Percentiles rank a stretch among this genome's conserved stretches.
Conservation (phyloP, 805 yeast species). For the Jamesozyma jinghongensis region DNA sequence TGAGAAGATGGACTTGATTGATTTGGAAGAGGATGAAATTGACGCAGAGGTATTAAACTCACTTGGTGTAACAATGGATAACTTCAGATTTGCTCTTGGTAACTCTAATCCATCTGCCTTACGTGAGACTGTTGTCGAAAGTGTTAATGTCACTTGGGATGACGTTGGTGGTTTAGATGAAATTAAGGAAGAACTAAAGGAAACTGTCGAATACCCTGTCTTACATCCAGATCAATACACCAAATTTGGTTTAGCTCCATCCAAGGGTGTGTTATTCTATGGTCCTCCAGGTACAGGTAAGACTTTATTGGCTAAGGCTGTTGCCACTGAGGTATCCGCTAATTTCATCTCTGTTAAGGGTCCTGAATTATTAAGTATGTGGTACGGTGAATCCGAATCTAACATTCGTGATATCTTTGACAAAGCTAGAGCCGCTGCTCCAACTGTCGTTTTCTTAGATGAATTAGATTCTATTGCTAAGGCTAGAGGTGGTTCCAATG, state of each 20-base stretch:
- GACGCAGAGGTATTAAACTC: conserved; percentile 96
- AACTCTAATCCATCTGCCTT: conserved; percentile 97
- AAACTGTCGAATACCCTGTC: conserved; percentile 98
- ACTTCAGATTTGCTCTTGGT: conserved; percentile 95
- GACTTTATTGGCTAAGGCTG: conserved; percentile 95
- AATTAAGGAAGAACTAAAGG: conserved; percentile 94
- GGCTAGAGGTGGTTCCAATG: conserved; percentile 92
- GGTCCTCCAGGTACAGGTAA: conserved; percentile 99
- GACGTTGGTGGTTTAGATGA: conserved; percentile 98
- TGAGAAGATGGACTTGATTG: conserved; percentile 95
- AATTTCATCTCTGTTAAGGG: conserved; percentile 79
- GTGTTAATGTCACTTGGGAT: conserved; percentile 98
- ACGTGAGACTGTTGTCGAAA: conserved; percentile 98
- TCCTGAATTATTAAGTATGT: conserved; percentile 70
- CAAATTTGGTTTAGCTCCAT: conserved; percentile 95
- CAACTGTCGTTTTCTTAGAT: conserved; percentile 96
- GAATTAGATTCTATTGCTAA: conserved; percentile 97
- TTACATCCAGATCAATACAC: conserved; percentile 98
- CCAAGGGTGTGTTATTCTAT: conserved; percentile 96
- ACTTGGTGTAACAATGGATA: conserved; percentile 97
- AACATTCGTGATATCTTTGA: conserved; percentile 96
- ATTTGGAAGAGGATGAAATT: conserved; percentile 46
- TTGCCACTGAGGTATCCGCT: conserved; percentile 98
- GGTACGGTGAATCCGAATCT: conserved; percentile 98
- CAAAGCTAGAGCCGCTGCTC: conserved; percentile 99